Percentiles rank a stretch among this genome's conserved stretches.
These are phyloP conservation scores for Botryobasidium botryosum DNA, from an alignment of 768 basidiomycete genomes.

Conservation along the genomic window DNA sequence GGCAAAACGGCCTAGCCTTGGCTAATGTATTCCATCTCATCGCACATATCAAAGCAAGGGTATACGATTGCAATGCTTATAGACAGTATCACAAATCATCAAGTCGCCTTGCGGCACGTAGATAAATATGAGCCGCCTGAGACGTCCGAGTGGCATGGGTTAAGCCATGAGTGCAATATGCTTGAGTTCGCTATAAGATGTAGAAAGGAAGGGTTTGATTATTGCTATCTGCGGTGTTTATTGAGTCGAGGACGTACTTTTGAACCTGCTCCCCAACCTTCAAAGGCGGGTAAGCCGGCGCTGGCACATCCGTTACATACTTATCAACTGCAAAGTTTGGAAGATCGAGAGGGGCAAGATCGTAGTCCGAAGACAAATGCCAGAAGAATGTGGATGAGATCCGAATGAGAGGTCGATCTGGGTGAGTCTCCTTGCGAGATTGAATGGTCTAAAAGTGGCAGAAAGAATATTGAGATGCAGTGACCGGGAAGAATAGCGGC, in stretches of 20 bases:
- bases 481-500: not conserved
- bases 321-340: conserved; percentile 25
- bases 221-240: conserved; percentile 3
- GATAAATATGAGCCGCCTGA: too few species aligned
- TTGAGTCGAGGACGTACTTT: conserved; percentile 32
- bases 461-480: not conserved
- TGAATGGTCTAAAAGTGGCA: conserved; percentile 37
- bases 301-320: conserved; percentile 24
- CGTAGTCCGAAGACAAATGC: conserved; percentile 76
- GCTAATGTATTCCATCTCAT: too few species aligned
- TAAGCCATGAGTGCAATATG: conserved; percentile 68
- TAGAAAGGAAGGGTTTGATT: not conserved
- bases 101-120: too few species aligned
- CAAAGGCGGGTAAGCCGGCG: conserved; percentile 44
- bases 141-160: too few species aligned
- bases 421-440: conserved; percentile 35
- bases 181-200: conserved; percentile 45
- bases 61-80: too few species aligned
- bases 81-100: too few species aligned
- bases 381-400: conserved; percentile 96
- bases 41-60: too few species aligned
- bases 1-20: too few species aligned
- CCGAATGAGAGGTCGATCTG: conserved; percentile 77
- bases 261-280: conserved; percentile 83
- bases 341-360: conserved; percentile 44